Evolutionary conservation across 1,139 yeast species (phyloP).

Genomic region (Entelexis sorbosivorans): DNA sequence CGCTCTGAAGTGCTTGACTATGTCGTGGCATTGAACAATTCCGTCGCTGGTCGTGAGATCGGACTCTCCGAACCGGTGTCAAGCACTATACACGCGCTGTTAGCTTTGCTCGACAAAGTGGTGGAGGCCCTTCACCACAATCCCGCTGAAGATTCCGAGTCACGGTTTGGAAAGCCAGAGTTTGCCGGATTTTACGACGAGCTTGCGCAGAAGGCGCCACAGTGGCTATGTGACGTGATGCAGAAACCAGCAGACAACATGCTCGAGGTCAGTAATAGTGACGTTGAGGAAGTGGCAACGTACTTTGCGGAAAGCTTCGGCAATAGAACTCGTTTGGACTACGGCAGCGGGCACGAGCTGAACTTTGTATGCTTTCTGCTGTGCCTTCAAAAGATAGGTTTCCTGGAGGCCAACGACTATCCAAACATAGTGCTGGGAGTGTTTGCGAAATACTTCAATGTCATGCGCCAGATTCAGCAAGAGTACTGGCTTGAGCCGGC

Average conservation of each 20-base stretch:
- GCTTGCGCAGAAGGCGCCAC: constrained; percentile 32
- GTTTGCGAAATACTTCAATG: constrained; percentile 47
- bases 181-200: constrained; percentile 77
- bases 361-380: constrained; percentile 66
- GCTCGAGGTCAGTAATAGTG: constrained; percentile 33
- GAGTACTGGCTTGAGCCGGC: constrained; percentile 91
- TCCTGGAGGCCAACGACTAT: constrained; percentile 32
- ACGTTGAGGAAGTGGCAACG: constrained; percentile 4
- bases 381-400: constrained; percentile 40
- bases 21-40: constrained; percentile 46
- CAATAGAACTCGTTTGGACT: constrained; percentile 73
- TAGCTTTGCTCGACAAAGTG: constrained; percentile 40
- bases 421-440: constrained; percentile 49
- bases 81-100: constrained; percentile 31
- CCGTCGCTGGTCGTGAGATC: constrained; percentile 51
- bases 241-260: neutral
- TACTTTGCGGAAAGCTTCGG: constrained; percentile 76
- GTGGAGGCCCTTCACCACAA: constrained; percentile 39
- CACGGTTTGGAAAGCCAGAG: constrained; percentile 87
- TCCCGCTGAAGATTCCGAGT: constrained; percentile 62
- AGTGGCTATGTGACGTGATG: constrained; percentile 24
- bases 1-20: constrained; percentile 45
- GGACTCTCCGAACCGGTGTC: constrained; percentile 25
- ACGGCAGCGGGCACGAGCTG: constrained; percentile 94
- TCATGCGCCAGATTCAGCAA: constrained; percentile 35